Conservation (phyloP, 176 grass and related monocot genomes). For the Tillandsia leiboldiana region DNA sequence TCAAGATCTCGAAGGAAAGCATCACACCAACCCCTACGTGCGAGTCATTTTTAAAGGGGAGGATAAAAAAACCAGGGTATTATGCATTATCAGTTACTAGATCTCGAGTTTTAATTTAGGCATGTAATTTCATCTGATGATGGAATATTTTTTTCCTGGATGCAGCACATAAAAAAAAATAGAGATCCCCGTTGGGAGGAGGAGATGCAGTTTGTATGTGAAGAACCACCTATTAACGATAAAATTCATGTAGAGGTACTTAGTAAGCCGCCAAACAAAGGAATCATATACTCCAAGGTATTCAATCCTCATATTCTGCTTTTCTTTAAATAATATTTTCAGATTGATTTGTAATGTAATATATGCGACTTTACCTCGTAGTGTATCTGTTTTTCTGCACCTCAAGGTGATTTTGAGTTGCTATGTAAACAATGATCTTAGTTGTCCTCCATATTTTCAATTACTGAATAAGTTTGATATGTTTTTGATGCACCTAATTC, state of each 20-base stretch:
- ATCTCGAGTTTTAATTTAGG: not conserved
- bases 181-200: constrained; percentile 74
- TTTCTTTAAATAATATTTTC: not conserved
- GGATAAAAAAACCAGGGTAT: constrained; percentile 21
- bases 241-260: constrained; percentile 78
- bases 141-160: not conserved
- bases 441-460: no score
- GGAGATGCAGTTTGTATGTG: constrained; percentile 67
- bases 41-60: constrained; percentile 16
- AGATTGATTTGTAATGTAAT: no score
- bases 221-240: constrained; percentile 54
- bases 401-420: no score
- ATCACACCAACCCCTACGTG: constrained; percentile 19
- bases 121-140: not conserved
- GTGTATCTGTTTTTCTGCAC: no score
- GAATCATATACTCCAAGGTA: constrained; percentile 64
- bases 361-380: no score
- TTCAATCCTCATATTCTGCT: not conserved
- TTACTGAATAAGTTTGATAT: no score
- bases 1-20: constrained; percentile 21
- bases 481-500: no score
- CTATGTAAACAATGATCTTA: no score
- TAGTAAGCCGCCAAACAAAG: constrained; percentile 58
- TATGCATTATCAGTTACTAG: not conserved
- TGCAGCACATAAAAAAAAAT: constrained; percentile 83